Base-by-base conservation (phyloP, 2,329 filamentous ascomycete species). In the Alternaria solani region DNA sequence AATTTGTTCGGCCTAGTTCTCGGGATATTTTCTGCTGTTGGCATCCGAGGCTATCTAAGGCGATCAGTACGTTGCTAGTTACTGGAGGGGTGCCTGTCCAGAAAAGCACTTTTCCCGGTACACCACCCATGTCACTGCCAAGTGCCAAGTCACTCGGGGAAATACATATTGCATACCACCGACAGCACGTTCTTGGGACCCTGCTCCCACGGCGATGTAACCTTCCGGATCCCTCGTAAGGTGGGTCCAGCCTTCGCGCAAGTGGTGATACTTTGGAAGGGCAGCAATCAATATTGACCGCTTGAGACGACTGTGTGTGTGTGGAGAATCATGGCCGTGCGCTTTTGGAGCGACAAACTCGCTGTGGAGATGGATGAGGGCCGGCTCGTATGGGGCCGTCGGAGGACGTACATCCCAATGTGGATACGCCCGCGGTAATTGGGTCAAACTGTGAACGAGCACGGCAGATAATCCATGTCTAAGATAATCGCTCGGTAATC, bases 351-450 rank as follows among this genome's bases (percentile, higher is more conserved):
- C 23, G 53, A 20, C 41, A 32, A 28, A 57, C 39, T 26, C 39
- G 18, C 12, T 16, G 9, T 18, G 42, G 25, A 16, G 11, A 3
- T 25, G 5, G 42, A 28, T 28, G 25, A 16, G 34, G 44, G 18
- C 26, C 38, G 38, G 38, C 44, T 36, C 38, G 44, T 11, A 39
- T 26, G 36, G 44, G 48, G 28, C 44, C 55, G 25, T 39, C 30
- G 26, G 18, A 39, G 48, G 55, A 36, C 55, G 32, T 38, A 26
- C 8, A 26, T 20, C 34, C 41, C 7, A 52, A 57, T 53, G 55
- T 32, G 55, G 55, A 39, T 52, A 26, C 39, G 42, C 55, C 55
- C 41, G 48, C 55, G 25, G 41, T 26, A 28, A 20, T 44, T 18
- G 55, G 39, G 18, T 26, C 18, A 32, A 30, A 30, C 7, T 46